phyloP scores from a whole-genome alignment of 1,284 basidiomycete genomes.

The Ganoderma leucocontextum region DNA sequence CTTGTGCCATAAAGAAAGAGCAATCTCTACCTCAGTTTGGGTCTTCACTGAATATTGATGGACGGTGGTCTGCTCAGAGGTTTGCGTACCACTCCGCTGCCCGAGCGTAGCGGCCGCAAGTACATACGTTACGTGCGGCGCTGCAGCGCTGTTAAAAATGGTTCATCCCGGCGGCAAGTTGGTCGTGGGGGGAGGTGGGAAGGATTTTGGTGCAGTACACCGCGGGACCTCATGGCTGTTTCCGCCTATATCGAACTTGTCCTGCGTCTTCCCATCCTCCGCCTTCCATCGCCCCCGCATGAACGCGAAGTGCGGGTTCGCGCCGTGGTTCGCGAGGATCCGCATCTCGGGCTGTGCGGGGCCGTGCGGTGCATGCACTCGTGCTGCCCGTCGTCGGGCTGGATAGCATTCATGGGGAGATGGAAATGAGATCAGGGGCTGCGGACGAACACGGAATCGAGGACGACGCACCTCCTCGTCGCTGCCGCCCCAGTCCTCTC shows the following conservation, averaged over 20 bases:
- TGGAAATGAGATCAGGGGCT: not conserved
- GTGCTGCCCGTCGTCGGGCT: conserved; percentile 74
- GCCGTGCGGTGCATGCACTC: conserved; percentile 77
- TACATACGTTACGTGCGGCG: too few species aligned
- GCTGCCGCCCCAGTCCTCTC: conserved; percentile 71
- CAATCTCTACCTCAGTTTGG: too few species aligned
- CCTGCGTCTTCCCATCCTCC: conserved; percentile 24
- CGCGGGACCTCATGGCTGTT: conserved; percentile 52
- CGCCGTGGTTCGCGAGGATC: conserved; percentile 82
- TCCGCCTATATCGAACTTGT: conserved; percentile 48
- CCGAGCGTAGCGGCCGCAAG: too few species aligned
- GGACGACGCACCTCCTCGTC: conserved; percentile 70
- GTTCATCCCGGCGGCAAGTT: too few species aligned
- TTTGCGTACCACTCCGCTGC: too few species aligned
- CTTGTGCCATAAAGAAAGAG: too few species aligned
- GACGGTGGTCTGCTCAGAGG: too few species aligned
- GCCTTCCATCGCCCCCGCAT: conserved; percentile 51
- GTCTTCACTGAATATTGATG: too few species aligned
- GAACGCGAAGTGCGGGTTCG: conserved; percentile 78
- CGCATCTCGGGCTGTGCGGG: conserved; percentile 83
- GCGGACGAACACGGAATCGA: not conserved
- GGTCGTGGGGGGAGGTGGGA: too few species aligned
- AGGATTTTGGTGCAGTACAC: too few species aligned
- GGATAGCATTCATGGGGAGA: not conserved
- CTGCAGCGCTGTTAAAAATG: too few species aligned